Evolutionary conservation across 306 rosid genomes (phyloP), one percentile per base, ranked within the genome.

Genomic region (Lathyrus aphaca): DNA sequence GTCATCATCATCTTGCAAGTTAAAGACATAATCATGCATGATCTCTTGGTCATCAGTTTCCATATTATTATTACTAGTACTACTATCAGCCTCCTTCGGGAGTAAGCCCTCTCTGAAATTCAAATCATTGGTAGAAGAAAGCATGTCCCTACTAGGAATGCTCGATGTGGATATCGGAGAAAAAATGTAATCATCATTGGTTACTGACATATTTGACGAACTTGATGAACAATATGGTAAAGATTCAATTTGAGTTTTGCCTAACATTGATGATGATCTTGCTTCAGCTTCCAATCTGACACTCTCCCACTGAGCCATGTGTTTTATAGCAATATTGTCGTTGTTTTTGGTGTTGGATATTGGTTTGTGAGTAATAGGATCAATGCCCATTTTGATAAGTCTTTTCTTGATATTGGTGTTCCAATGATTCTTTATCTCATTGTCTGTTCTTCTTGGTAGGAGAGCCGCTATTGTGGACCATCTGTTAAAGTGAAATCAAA

Each of bases 361-460:
- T 15, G 76, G 81, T 66, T 68, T 69, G 74, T 82, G 86, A 3
- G 83, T 79, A 3, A 25, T 40, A 8, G 86, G 79, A 29, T 82
- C 81, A 11, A 82, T 67, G 4, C 86, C 86, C 81, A 72, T 82
- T 29, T 5, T 67, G 13, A 76, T 43, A 0, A 79, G 77, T 32
- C 79, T 67, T 54, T 82, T 79, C 76, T 82, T 82, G 19, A 82
- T 18, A 30, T 79, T 77, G 0, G 81, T 30, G 53, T 82, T 79
- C 83, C 86, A 82, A 4, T 79, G 73, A 15, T 82, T 79, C 83
- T 79, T 82, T 8, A 82, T 79, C 16, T 82, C 86, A 23, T 79
- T 82, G 45, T 79, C 79, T 1, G 83, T 82, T 67, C 83, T 82
- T 29, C 50, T 79, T 5, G 76, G 74, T 29, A 82, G 60, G 27